phyloP scores from a whole-genome alignment of 352 stramenopile genomes.

The Thraustotheca clavata region DNA sequence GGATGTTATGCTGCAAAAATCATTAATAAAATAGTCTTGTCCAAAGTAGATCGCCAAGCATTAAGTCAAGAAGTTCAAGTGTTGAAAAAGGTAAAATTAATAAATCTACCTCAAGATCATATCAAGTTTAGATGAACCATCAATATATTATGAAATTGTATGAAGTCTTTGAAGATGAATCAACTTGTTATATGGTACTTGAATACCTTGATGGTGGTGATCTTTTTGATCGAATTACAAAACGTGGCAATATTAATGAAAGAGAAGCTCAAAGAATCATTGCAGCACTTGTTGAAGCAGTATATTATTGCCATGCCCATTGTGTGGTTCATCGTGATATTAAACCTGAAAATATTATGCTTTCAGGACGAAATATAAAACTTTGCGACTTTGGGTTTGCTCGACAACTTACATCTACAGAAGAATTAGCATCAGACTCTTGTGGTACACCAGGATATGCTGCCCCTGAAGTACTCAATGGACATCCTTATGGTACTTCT shows the following conservation, averaged over 20 bases:
- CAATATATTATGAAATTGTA: conserved; percentile 86
- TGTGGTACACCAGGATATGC: conserved; percentile 80
- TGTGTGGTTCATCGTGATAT: conserved; percentile 80
- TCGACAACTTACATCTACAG: conserved; percentile 44
- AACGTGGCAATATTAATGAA: conserved; percentile 63
- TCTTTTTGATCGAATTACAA: conserved; percentile 81
- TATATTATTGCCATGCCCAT: conserved; percentile 90
- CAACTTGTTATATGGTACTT: conserved; percentile 97
- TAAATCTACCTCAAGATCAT: conserved; percentile 79
- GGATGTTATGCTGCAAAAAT: conserved; percentile 75
- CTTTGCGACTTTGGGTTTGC: conserved; percentile 84
- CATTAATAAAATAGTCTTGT: conserved; percentile 71
- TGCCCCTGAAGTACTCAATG: conserved; percentile 75
- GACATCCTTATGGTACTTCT: conserved; percentile 59
- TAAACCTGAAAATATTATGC: conserved; percentile 79
- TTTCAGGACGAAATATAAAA: conserved; percentile 59
- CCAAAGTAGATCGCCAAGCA: conserved; percentile 55
- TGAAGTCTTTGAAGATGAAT: conserved; percentile 91
- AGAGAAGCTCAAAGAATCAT: conserved; percentile 57
- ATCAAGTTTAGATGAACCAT: conserved; percentile 50
- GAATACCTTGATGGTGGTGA: conserved; percentile 91
- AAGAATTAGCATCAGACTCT: conserved; percentile 66
- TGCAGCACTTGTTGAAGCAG: conserved; percentile 72
- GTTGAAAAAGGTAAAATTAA: conserved; percentile 82
- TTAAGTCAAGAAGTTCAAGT: conserved; percentile 65